Evolutionary conservation across 2,329 filamentous ascomycete species (phyloP).

Genomic region (Acrodontium crateriforme): DNA sequence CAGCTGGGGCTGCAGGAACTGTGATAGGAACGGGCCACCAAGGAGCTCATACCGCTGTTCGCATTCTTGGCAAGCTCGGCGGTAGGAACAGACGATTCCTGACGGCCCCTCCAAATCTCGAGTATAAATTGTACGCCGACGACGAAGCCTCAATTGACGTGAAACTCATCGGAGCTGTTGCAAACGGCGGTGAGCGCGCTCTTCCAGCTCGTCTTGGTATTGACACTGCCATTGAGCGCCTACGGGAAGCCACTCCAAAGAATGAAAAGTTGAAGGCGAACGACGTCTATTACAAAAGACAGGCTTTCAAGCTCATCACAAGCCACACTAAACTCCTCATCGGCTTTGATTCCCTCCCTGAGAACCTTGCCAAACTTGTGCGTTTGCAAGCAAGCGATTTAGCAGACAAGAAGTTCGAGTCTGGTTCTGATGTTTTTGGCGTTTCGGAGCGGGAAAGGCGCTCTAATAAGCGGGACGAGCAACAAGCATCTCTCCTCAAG

Average conservation of each 20-base stretch:
- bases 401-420: conserved; percentile 55
- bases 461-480: conserved; percentile 70
- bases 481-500: conserved; percentile 71
- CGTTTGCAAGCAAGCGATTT: conserved; percentile 84
- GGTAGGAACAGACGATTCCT: conserved; percentile 93
- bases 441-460: conserved; percentile 68
- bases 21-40: conserved; percentile 46
- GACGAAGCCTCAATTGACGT: conserved; percentile 80
- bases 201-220: conserved; percentile 80
- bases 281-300: conserved; percentile 82
- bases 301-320: conserved; percentile 77
- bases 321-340: conserved; percentile 83
- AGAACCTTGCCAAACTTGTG: conserved; percentile 73
- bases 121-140: conserved; percentile 74
- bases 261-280: conserved; percentile 45
- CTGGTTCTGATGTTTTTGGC: conserved; percentile 56
- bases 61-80: conserved; percentile 90
- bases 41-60: conserved; percentile 93
- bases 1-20: conserved; percentile 1
- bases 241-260: conserved; percentile 62
- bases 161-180: conserved; percentile 75
- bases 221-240: conserved; percentile 74
- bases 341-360: conserved; percentile 73
- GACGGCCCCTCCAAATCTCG: conserved; percentile 72
- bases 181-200: conserved; percentile 51